Percentiles rank a stretch among this genome's conserved stretches.
phyloP scores from a whole-genome alignment of 768 basidiomycete genomes.

The Cyclocybe cylindracea region DNA sequence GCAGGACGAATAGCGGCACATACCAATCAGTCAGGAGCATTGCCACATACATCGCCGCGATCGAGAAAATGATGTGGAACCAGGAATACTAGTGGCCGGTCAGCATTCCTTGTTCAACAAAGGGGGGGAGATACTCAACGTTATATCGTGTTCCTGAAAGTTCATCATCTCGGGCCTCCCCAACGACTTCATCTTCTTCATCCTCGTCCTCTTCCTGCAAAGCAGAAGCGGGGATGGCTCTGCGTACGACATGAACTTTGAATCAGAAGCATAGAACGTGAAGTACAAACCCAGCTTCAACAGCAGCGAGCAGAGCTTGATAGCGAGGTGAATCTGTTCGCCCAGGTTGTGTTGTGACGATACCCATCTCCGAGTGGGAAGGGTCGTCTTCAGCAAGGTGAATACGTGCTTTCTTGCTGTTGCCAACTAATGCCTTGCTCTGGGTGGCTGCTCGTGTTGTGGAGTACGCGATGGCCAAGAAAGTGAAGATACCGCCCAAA shows the following conservation, averaged over 20 bases:
- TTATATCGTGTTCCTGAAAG: constrained; percentile 93
- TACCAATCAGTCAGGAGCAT: constrained; percentile 98
- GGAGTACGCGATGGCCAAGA: constrained; percentile 97
- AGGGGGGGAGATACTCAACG: constrained; percentile 36
- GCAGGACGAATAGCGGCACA: constrained; percentile 23
- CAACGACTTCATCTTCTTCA: constrained; percentile 67
- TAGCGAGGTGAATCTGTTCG: constrained; percentile 87
- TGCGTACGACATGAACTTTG: constrained; percentile 25
- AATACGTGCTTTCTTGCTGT: constrained; percentile 63
- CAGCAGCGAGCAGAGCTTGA: constrained; percentile 92
- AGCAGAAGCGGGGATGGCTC: constrained; percentile 92
- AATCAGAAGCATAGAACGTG: neutral
- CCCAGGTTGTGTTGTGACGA: constrained; percentile 83
- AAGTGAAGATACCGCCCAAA: constrained; percentile 93
- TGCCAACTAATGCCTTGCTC: constrained; percentile 86
- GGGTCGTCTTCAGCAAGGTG: constrained; percentile 58
- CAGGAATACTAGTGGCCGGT: constrained; percentile 76
- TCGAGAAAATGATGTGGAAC: constrained; percentile 98
- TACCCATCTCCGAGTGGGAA: constrained; percentile 66
- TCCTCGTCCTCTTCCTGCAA: constrained; percentile 80
- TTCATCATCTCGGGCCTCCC: constrained; percentile 89
- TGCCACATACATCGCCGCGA: constrained; percentile 97
- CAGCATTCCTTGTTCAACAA: neutral
- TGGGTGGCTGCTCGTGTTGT: constrained; percentile 96
- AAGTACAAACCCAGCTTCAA: constrained; percentile 82